phyloP scores from a whole-genome alignment of 331 rosid species.

The Stylosanthes scabra region DNA sequence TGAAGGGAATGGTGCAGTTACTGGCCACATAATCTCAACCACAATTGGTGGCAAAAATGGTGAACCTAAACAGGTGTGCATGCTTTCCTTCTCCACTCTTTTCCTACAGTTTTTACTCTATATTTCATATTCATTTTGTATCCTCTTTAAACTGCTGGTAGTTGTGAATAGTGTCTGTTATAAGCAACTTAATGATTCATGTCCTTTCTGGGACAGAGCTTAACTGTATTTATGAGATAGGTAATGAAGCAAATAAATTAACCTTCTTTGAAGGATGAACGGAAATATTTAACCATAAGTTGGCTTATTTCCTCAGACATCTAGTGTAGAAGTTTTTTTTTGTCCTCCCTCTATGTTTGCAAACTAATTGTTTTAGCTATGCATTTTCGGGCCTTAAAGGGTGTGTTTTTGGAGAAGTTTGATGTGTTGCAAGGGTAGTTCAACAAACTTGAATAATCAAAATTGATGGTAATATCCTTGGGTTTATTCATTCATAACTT shows the following conservation, averaged over 20 bases:
- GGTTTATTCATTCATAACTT: conserved; percentile 31
- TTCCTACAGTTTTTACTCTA: neutral
- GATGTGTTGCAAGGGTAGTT: conserved; percentile 6
- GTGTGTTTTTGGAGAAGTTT: conserved; percentile 11
- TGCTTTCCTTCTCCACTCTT: conserved; percentile 12
- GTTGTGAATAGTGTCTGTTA: neutral
- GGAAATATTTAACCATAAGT: neutral
- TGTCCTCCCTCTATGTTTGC: neutral
- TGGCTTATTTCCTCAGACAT: conserved; percentile 4
- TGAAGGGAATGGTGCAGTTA: conserved; percentile 83
- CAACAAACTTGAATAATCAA: conserved; percentile 1
- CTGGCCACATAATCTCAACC: conserved; percentile 94
- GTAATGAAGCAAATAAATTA: conserved; percentile 6
- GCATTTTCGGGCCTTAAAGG: neutral
- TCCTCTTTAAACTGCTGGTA: neutral
- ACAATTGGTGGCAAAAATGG: conserved; percentile 98
- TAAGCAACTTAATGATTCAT: neutral
- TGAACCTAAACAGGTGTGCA: conserved; percentile 93
- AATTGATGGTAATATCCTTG: conserved; percentile 19
- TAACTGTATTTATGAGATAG: conserved; percentile 17
- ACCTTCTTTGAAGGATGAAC: conserved; percentile 1
- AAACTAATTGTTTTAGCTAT: neutral
- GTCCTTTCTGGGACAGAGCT: conserved; percentile 1
- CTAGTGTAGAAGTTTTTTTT: neutral
- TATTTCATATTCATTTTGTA: neutral